Base-by-base conservation (phyloP, 1,284 basidiomycete genomes). In the Leccinum pachyderme region DNA sequence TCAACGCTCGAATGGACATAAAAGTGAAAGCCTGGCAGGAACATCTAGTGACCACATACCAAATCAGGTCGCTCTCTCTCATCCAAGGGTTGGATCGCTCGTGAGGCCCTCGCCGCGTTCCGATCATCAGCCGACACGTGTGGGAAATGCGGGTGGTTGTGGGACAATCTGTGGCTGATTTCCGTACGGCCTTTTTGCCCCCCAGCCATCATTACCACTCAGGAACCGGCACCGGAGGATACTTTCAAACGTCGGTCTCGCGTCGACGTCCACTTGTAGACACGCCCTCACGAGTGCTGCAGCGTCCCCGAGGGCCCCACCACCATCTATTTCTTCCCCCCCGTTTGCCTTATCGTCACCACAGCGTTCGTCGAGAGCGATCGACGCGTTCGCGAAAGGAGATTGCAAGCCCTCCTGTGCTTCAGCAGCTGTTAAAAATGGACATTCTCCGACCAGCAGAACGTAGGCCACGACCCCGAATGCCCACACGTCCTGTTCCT, bases 401-500 rank as follows among this genome's bases (percentile, higher is more conserved):
- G 89, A 90, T 51, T 77, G 73, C 9, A 93, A 75, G 0, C 91
- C 91, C 51, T 85, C 84, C 64, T 91, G 89, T 0, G 92, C 90
- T 71, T 94, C 92, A 43, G 83, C 86, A 2, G 89, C 87, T 4
- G 89, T 91, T 72, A 89, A 85, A 75, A 97, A 97, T 1, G 95
- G 95, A 64, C 93, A 97, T 75, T 98, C 94, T 22, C 96, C 96
- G 25, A 95, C 90, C 13, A 99, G 81, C 55, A 99, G 83, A 53
- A 99, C 97, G 70, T 95, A 99, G 11, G 89, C 93, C 15, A 99
- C 93, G 11, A 98, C 95, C n/a, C 96, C 96, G 55, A 97, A 90
- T 1, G 96, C 96, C 96, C 96, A 99, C 0, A 99, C 88, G 64
- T 99, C 96, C 73, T 98, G 95, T 69, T 96, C 94, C 71, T 95